These are phyloP conservation scores for Flaveria ramosissima DNA, from an alignment of 129 eudicot genomes.

Conservation along the genomic window DNA sequence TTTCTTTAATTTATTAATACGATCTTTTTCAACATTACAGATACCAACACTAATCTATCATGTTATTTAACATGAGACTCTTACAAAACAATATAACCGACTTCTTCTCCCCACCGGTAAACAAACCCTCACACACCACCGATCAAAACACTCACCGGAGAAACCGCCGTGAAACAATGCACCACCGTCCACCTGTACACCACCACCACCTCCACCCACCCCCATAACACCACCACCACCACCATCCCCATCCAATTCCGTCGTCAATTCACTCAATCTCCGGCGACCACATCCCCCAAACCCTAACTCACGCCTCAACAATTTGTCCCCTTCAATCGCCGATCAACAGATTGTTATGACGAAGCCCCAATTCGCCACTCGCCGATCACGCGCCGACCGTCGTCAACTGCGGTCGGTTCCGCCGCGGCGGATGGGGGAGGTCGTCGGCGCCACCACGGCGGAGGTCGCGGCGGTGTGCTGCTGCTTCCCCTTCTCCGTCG, in stretches of 20 bases:
- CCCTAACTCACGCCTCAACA: background rate
- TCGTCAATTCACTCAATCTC: background rate
- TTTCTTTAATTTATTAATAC: no score
- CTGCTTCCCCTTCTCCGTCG: slow-evolving; percentile 56
- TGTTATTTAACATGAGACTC: no score
- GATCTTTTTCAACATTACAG: no score
- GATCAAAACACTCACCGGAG: background rate
- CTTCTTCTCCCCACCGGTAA: background rate
- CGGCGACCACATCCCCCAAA: slow-evolving; percentile 10
- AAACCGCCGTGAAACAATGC: slow-evolving; percentile 7
- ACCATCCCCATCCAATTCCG: background rate
- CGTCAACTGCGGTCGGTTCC: slow-evolving; percentile 29
- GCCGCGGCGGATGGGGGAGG: slow-evolving; percentile 41
- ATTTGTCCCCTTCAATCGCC: background rate
- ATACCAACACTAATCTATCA: no score
- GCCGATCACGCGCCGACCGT: slow-evolving; percentile 29
- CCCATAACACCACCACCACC: slow-evolving; percentile 10
- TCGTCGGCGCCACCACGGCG: slow-evolving; percentile 72
- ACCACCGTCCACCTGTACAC: no score
- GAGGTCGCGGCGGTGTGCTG: slow-evolving; percentile 80
- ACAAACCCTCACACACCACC: no score
- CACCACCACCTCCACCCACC: background rate
- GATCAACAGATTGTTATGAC: slow-evolving; percentile 17
- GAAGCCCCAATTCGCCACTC: slow-evolving; percentile 29
- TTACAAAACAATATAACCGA: no score